Evolutionary conservation across 495 filamentous ascomycete species (phyloP).

Genomic region (Xylaria venustula): DNA sequence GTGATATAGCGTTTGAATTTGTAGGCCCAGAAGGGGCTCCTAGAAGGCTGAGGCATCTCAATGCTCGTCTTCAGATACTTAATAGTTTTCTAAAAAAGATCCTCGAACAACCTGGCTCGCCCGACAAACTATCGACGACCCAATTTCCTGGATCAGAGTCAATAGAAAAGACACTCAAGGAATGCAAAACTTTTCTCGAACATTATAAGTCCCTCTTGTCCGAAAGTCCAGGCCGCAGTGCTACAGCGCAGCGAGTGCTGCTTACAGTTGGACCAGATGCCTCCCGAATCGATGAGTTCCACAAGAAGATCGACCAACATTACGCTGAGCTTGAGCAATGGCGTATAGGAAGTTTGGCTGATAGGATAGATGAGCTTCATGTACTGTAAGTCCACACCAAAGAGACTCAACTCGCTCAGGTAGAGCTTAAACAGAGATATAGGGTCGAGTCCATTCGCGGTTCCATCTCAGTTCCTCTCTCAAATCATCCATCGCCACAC

Average conservation of each 20-base stretch:
- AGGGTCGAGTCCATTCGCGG: neutral
- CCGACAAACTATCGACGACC: constrained; percentile 9
- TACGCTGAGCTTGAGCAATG: constrained; percentile 18
- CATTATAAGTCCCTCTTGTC: constrained; percentile 21
- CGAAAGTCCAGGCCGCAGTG: neutral
- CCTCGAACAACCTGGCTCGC: constrained; percentile 2
- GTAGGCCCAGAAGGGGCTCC: constrained; percentile 16
- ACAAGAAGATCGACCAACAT: constrained; percentile 21
- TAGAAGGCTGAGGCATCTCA: constrained; percentile 19
- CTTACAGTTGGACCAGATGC: constrained; percentile 18
- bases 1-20: constrained; percentile 20
- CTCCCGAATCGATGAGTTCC: constrained; percentile 18
- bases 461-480: neutral
- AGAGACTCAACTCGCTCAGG: neutral
- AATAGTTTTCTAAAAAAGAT: constrained; percentile 14
- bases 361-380: constrained; percentile 6
- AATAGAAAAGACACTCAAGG: constrained; percentile 22
- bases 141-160: constrained; percentile 10
- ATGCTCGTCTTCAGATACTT: constrained; percentile 19
- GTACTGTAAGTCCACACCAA: constrained; percentile 15
- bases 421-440: neutral
- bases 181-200: constrained; percentile 23
- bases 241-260: constrained; percentile 14
- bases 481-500: neutral
- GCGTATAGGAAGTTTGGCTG: constrained; percentile 8